Base-by-base conservation (phyloP, 192 early-diverging fungal species). In the Coemansia sp. region DNA sequence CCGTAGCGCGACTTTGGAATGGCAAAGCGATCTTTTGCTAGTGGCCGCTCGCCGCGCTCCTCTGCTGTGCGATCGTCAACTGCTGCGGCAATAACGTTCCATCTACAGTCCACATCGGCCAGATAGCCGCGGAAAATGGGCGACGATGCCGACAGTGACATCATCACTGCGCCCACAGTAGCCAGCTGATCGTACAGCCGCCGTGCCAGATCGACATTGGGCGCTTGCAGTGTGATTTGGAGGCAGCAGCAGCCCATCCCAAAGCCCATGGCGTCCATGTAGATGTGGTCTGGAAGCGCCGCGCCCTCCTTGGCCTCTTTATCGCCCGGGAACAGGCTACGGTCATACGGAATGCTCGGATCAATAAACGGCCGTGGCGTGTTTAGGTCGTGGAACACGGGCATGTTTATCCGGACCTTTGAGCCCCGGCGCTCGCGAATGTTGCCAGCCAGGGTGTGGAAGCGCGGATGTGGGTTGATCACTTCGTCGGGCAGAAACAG, bases 241-340 rank as follows among this genome's bases (percentile, higher is more conserved):
- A 99, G 83, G 69, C 97, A 99, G 65, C 88, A 95, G 82, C 92
- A 96, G 50, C 96, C 95, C 95, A 98, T 98, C 25, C 97, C 95
- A 84, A 99, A 98, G 59, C 90, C 91, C 97, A 99, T 99, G 17
- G 90, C 87, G 64, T 98, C 97, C 91, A 99, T 92, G 79, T 97
- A 99, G 25, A 99, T 94, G 74, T 96, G 94, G 58, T 93, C 89
- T 0, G 89, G 88, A n/a, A 84, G 76, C 9, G 96, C 96, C 5
- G 88, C 88, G 7, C 88, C 87, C 42, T 84, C 73, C 4, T 80
- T 80, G n/a, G 88, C 87, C 64, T 90, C 89, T 48, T 87, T 87
- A 65, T 90, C 84, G 58, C 85, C 85, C 50, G 86, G 86, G 58
- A 81, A 81, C 54, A 88, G 49, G 37, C 85, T 67, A 54, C 79